These are phyloP conservation scores for Fusarium napiforme DNA, from an alignment of 2,329 filamentous ascomycete genomes.

Conservation along the genomic window DNA sequence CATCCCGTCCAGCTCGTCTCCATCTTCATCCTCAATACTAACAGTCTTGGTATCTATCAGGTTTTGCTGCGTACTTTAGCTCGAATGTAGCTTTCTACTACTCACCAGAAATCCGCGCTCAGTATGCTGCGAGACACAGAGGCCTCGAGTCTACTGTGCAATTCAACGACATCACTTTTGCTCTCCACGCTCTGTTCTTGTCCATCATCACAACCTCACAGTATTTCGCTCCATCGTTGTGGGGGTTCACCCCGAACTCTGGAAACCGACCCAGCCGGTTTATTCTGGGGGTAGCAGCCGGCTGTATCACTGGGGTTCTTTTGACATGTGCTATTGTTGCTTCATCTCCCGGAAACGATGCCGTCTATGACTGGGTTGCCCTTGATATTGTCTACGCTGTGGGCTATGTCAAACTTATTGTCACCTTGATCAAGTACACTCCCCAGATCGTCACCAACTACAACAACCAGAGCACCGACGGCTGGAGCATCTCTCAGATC, in stretches of 20 bases:
- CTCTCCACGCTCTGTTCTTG: constrained; percentile 80
- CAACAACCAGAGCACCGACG: constrained; percentile 82
- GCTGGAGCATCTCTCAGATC: constrained; percentile 89
- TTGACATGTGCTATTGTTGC: constrained; percentile 60
- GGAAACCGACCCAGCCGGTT: constrained; percentile 67
- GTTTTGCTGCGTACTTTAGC: constrained; percentile 79
- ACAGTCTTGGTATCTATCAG: constrained; percentile 49
- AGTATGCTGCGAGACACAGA: constrained; percentile 85
- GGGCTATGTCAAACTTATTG: constrained; percentile 87
- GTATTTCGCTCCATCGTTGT: constrained; percentile 74
- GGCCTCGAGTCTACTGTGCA: constrained; percentile 84
- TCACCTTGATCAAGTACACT: constrained; percentile 92
- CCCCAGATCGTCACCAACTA: constrained; percentile 88
- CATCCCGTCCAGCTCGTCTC: not conserved
- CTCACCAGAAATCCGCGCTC: constrained; percentile 77
- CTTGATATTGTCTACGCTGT: constrained; percentile 75
- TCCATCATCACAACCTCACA: constrained; percentile 81
- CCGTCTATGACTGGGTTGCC: constrained; percentile 65
- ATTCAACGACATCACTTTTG: constrained; percentile 91
- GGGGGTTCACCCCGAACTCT: constrained; percentile 76
- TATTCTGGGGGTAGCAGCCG: constrained; percentile 76
- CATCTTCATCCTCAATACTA: constrained; percentile 13
- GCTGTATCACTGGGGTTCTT: constrained; percentile 71
- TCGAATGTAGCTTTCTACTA: constrained; percentile 82
- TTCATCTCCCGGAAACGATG: constrained; percentile 49